A percentile compares a stretch with the other conserved stretches of the same genome.
Conservation (phyloP, 805 yeast genomes). For the Brettanomyces bruxellensis region DNA sequence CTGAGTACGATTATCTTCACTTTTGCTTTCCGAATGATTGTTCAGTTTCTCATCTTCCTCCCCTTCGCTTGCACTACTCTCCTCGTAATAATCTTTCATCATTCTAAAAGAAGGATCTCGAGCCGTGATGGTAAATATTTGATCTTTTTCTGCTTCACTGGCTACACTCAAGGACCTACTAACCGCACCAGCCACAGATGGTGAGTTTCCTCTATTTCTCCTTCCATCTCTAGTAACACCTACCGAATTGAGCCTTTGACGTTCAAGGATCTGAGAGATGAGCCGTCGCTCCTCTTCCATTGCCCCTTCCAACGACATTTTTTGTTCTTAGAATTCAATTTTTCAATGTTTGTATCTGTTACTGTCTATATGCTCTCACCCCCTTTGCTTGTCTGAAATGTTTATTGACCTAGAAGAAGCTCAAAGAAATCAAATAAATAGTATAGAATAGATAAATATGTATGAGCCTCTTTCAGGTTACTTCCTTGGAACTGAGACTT, state of each 20-base stretch:
- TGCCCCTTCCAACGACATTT: conserved; percentile 27
- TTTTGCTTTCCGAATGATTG: not conserved
- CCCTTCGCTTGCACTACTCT: not conserved
- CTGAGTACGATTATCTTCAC: not conserved
- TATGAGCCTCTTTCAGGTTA: too few species aligned
- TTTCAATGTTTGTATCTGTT: too few species aligned
- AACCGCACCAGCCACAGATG: conserved; percentile 3
- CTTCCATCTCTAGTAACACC: conserved; percentile 13
- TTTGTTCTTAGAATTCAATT: not conserved
- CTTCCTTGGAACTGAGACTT: too few species aligned
- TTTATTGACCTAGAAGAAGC: too few species aligned
- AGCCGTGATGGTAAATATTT: conserved; percentile 55
- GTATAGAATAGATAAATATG: too few species aligned
- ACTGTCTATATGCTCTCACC: too few species aligned
- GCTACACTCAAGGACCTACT: conserved; percentile 17
- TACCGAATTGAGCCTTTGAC: conserved; percentile 17
- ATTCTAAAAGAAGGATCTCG: conserved; percentile 70
- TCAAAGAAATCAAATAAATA: too few species aligned
- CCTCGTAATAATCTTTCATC: not conserved
- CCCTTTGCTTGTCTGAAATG: too few species aligned
- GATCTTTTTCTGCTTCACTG: conserved; percentile 11
- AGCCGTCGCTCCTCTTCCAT: conserved; percentile 24
- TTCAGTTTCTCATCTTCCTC: not conserved
- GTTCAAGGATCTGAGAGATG: conserved; percentile 21
- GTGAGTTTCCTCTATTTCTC: conserved; percentile 1